Evolutionary conservation across 345 rosid species (phyloP), one percentile per base, ranked within the genome.

Genomic region (Barbarea vulgaris): DNA sequence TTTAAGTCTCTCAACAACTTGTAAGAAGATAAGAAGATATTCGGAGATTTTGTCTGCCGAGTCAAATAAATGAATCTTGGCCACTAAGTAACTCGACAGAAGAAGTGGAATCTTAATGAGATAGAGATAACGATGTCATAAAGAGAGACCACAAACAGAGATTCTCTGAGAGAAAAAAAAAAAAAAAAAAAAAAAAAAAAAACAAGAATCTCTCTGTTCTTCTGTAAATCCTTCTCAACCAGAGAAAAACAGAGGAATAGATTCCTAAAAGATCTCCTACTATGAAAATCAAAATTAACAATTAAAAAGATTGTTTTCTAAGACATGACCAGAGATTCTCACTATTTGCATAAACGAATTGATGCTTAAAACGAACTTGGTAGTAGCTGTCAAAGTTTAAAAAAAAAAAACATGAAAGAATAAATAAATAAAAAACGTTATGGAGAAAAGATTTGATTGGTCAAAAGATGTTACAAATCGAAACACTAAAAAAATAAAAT

Each of bases 1-100:
- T 52, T 50, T 27, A 34, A 67, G 75, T 71, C 19, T 63, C 6
- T 44, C 47, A 56, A 65, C 69, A 77, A 65, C 15, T 77, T 39
- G 81, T 34, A 65, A 64, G 65, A 77, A 70, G 65, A 77, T 64
- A 64, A 77, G 70, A 64, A 77, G 70, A 77, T 77, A 63, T 64
- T 69, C 48, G 25, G 39, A 59, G 69, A 39, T 74, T 41, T 76
- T 14, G 64, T 27, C 31, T 68, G 69, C 12, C 10, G 37, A 51
- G 58, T 56, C 55, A 44, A 56, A 56, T 63, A 63, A 57, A 47
- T 77, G 81, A 71, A 71, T 77, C 81, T 77, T 65, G 77, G 68
- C 73, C 72, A 27, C 52, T 47, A 77, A 77, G 77, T 71, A 64
- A 77, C 59, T 70, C 7, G 66, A 56, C 37, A 65, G 47, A 71